Conservation (phyloP, 2,329 filamentous ascomycete genomes). For the Epichloe scottii region DNA sequence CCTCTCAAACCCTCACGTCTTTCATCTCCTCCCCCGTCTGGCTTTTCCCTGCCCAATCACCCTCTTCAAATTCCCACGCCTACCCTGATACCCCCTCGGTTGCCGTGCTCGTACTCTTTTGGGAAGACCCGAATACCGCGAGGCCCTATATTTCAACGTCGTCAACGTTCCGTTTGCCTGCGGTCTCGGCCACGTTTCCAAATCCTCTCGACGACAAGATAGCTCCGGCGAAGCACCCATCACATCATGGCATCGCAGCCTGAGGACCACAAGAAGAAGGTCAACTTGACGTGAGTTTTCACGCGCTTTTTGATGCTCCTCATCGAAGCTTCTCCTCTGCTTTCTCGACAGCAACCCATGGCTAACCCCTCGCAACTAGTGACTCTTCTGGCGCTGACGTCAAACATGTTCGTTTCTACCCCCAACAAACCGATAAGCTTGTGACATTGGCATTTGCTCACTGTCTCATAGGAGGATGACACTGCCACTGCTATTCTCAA, state of each 20-base stretch:
- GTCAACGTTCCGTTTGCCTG: not conserved
- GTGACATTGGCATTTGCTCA: constrained; percentile 12
- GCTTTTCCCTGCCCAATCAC: not conserved
- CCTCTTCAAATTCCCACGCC: constrained; percentile 7
- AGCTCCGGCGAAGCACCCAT: constrained; percentile 17
- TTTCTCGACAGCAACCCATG: not conserved
- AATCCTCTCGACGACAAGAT: constrained; percentile 11
- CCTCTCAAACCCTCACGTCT: constrained; percentile 10
- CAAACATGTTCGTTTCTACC: constrained; percentile 55
- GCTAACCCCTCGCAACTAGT: constrained; percentile 33
- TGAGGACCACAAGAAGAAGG: constrained; percentile 65
- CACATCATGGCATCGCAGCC: constrained; percentile 60
- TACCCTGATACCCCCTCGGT: constrained; percentile 2
- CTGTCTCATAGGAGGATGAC: constrained; percentile 60
- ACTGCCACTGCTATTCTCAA: constrained; percentile 93
- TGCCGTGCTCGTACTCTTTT: not conserved
- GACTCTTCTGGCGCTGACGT: constrained; percentile 81
- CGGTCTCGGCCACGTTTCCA: constrained; percentile 13
- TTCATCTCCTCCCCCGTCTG: constrained; percentile 5
- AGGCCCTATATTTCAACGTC: not conserved
- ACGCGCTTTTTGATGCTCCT: not conserved
- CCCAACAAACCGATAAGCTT: constrained; percentile 7
- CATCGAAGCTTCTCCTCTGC: not conserved
- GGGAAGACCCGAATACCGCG: not conserved
- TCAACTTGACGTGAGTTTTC: constrained; percentile 61